Base-by-base conservation (phyloP, 176 grass and related monocot species). In the Bonia amplexicaulis region DNA sequence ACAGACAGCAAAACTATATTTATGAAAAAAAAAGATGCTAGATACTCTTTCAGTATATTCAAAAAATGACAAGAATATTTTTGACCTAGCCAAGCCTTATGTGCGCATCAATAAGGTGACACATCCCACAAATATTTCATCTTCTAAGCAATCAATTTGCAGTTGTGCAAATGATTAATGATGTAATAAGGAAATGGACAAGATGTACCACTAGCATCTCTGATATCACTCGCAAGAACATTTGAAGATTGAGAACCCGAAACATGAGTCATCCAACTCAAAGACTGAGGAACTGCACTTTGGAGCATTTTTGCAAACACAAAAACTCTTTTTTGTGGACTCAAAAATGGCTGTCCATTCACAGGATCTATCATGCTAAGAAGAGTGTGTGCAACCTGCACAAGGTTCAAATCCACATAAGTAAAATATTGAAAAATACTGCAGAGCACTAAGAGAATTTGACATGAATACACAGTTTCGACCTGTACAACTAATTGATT, bases 401-500 rank as follows among this genome's bases (percentile, higher is more conserved):
- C 57, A 92, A 88, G 37, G 42, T 84, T 52, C 40, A 88, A 39
- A 77, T 45, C 54, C 35, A 64, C 69, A 64, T 75, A 84, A 74
- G 70, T 57, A 85, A 6, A 74, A 69, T 71, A 61, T 31, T 26
- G 64, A 67, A 67, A 82, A 35, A 87, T 71, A 59, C 6, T 86
- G 17, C 20, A 86, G n/a, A 85, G 16, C 26, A 58, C 39, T 49
- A 75, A 44, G 44, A 52, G 47, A 40, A 86, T 55, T 84, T 87
- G 53, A 54, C 33, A 83, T 14, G 12, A 42, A 39, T 69, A 37
- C 22, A 39, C 16, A 53, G 17, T 76, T 57, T 66, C 61, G 53
- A 95, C 96, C 91, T 98, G 96, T 89, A 92, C 91, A 80, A 88
- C 96, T 69, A 98, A 90, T 84, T 98, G 96, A 89, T 98, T 98